A percentile compares a stretch with the other conserved stretches of the same genome.
Conservation (phyloP, 2,329 filamentous ascomycete species). For the Capronia coronata region DNA sequence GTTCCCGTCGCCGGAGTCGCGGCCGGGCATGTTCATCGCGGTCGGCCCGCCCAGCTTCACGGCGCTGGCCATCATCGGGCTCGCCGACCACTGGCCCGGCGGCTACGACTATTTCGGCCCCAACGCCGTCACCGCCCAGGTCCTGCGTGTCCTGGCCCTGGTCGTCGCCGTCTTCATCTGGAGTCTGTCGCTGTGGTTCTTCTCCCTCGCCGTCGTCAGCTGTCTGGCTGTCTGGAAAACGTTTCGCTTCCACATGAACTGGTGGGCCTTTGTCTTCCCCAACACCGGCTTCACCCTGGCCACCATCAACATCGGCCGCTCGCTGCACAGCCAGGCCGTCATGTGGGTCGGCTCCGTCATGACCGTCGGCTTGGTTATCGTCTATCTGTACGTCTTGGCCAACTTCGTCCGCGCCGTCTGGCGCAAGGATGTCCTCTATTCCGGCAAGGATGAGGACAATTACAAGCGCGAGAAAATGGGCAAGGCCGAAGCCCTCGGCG, state of each 20-base stretch:
- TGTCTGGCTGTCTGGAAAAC: constrained; percentile 36
- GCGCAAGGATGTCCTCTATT: constrained; percentile 50
- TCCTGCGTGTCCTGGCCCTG: constrained; percentile 45
- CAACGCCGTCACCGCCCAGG: constrained; percentile 28
- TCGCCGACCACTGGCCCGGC: constrained; percentile 45
- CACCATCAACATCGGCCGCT: constrained; percentile 52
- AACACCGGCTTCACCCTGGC: constrained; percentile 59
- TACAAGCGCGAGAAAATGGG: constrained; percentile 16
- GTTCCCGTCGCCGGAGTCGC: constrained; percentile 56
- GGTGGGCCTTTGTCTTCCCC: constrained; percentile 62
- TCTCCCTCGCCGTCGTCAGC: constrained; percentile 46
- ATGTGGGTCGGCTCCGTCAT: constrained; percentile 50
- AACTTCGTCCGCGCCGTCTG: constrained; percentile 47
- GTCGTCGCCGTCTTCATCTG: constrained; percentile 54
- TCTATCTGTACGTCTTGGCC: constrained; percentile 50
- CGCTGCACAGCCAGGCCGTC: constrained; percentile 48
- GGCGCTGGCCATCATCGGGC: constrained; percentile 61
- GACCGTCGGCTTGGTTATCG: constrained; percentile 49
- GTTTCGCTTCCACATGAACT: constrained; percentile 48
- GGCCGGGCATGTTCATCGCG: constrained; percentile 67
- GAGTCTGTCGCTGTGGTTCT: constrained; percentile 56
- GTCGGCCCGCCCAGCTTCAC: constrained; percentile 71
- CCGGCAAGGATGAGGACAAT: constrained; percentile 55
- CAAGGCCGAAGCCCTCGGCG: constrained; percentile 14
- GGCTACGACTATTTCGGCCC: constrained; percentile 41